phyloP scores from a whole-genome alignment of 805 yeast genomes.

The Jamesozyma spencerorum region DNA sequence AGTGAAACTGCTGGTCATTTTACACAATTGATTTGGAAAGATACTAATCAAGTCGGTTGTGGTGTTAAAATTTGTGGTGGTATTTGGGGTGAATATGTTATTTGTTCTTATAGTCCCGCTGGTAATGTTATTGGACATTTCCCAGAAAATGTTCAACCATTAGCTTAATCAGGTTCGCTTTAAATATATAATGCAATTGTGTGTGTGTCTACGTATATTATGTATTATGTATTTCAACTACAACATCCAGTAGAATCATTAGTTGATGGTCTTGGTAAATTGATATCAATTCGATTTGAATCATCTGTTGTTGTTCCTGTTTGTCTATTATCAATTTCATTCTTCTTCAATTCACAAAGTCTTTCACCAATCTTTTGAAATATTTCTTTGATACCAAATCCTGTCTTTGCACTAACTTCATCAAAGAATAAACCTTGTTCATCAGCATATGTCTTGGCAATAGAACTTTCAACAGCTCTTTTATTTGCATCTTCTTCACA shows the following conservation, averaged over 20 bases:
- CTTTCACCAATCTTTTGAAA: constrained; percentile 43
- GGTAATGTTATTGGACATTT: constrained; percentile 62
- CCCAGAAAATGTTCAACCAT: constrained; percentile 26
- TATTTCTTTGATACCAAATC: constrained; percentile 39
- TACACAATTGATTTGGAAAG: constrained; percentile 68
- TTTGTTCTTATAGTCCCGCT: constrained; percentile 66
- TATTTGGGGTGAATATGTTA: constrained; percentile 50
- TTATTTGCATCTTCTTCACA: constrained; percentile 41
- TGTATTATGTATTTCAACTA: constrained; percentile 11
- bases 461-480: constrained; percentile 36
- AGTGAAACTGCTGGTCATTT: constrained; percentile 50
- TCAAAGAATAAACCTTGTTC: constrained; percentile 42
- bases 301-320: constrained; percentile 6
- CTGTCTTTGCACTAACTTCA: constrained; percentile 54
- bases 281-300: constrained; percentile 21
- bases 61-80: constrained; percentile 51
- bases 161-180: not conserved
- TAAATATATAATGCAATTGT: too few species aligned
- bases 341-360: constrained; percentile 27
- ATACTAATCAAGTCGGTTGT: constrained; percentile 57
- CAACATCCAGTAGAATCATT: constrained; percentile 37
- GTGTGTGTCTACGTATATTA: not conserved
- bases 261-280: constrained; percentile 37
- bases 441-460: constrained; percentile 46
- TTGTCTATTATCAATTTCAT: constrained; percentile 10